Evolutionary conservation across 2,329 filamentous ascomycete species (phyloP).

Genomic region (Epicoccum sorghinum): DNA sequence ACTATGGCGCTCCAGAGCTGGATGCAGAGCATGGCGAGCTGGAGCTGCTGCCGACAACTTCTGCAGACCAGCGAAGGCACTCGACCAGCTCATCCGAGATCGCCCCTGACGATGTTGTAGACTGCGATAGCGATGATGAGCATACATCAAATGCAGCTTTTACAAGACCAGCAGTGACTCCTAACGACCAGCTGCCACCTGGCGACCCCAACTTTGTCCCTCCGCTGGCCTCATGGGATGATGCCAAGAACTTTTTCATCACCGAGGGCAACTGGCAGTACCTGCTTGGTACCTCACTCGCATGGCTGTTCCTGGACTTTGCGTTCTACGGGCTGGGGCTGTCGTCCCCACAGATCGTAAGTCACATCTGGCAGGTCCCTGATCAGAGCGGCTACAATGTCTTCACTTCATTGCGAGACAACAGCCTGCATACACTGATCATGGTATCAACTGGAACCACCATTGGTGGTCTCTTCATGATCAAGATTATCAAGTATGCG

Average conservation of each 20-base stretch:
- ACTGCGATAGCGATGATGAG: constrained; percentile 36
- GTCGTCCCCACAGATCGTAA: constrained; percentile 44
- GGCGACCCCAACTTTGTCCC: constrained; percentile 56
- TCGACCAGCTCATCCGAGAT: constrained; percentile 35
- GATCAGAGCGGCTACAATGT: constrained; percentile 23
- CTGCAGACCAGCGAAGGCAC: constrained; percentile 17
- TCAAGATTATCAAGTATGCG: constrained; percentile 43
- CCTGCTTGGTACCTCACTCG: constrained; percentile 44
- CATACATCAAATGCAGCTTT: constrained; percentile 17
- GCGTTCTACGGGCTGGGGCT: constrained; percentile 46
- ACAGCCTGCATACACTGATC: constrained; percentile 41
- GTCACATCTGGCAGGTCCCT: constrained; percentile 40
- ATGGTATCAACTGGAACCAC: constrained; percentile 44
- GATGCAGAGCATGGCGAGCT: constrained; percentile 38
- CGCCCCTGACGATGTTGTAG: constrained; percentile 32
- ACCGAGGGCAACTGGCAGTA: constrained; percentile 46
- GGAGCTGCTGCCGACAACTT: constrained; percentile 26
- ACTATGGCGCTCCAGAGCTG: constrained; percentile 35
- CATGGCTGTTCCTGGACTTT: constrained; percentile 46
- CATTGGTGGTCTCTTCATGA: constrained; percentile 40
- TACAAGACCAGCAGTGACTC: constrained; percentile 2
- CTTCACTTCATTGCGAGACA: constrained; percentile 32
- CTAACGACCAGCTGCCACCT: constrained; percentile 22
- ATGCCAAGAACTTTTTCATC: constrained; percentile 44
- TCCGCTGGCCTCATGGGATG: constrained; percentile 39